Evolutionary conservation across 257 asterid genomes (phyloP).

Genomic region (Fraxinus cuspidata): DNA sequence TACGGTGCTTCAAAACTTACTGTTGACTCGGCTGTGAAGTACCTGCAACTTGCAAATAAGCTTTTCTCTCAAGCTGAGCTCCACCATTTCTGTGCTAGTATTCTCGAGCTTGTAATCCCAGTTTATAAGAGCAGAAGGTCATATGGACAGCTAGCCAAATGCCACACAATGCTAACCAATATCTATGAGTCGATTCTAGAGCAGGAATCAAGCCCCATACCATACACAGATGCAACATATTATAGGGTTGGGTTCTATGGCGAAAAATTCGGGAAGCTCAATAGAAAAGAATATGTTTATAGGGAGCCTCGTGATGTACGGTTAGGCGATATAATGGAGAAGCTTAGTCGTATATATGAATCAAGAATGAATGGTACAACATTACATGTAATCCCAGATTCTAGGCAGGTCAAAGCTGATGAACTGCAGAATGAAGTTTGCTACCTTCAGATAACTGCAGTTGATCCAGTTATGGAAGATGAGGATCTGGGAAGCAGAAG

Average conservation of each 20-base stretch:
- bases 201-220: constrained; percentile 97
- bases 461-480: constrained; percentile 97
- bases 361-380: constrained; percentile 89
- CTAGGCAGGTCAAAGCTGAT: constrained; percentile 91
- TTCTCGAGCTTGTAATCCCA: constrained; percentile 92
- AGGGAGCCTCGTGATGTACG: constrained; percentile 98
- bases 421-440: constrained; percentile 90
- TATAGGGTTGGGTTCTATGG: constrained; percentile 98
- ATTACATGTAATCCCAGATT: constrained; percentile 91
- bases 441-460: constrained; percentile 98
- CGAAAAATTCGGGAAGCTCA: constrained; percentile 82
- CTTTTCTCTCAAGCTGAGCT: constrained; percentile 99
- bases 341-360: constrained; percentile 97
- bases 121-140: constrained; percentile 88
- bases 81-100: constrained; percentile 98
- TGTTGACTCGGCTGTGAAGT: constrained; percentile 97
- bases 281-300: constrained; percentile 82
- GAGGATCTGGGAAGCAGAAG: constrained; percentile 98
- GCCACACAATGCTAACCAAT: constrained; percentile 92
- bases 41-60: constrained; percentile 93
- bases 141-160: constrained; percentile 92
- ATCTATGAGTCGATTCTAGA: constrained; percentile 95
- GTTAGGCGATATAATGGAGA: constrained; percentile 98
- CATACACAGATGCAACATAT: constrained; percentile 97
- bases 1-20: constrained; percentile 97